phyloP scores from a whole-genome alignment of 2,329 filamentous ascomycete genomes.

The Pseudocercospora musae region DNA sequence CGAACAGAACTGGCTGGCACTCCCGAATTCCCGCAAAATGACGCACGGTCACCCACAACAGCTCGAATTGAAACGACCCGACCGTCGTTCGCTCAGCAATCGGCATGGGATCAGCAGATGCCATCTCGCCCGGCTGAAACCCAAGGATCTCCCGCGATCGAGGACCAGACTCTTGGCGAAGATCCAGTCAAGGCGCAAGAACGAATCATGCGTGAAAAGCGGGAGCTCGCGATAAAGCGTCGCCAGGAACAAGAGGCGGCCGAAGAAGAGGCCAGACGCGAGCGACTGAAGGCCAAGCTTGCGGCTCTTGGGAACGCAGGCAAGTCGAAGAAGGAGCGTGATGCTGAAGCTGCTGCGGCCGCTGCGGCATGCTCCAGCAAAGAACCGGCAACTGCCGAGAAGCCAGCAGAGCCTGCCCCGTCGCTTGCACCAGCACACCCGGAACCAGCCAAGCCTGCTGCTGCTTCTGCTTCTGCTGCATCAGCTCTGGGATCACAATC shows the following conservation, averaged over 20 bases:
- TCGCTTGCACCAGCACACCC: slow-evolving; percentile 6
- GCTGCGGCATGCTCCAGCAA: slow-evolving; percentile 17
- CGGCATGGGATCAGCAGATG: slow-evolving; percentile 35
- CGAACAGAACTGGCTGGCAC: slow-evolving; percentile 38
- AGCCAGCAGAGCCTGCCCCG: slow-evolving; percentile 12
- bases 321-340: slow-evolving; percentile 35
- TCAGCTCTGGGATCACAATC: slow-evolving; percentile 19
- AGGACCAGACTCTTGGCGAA: slow-evolving; percentile 44
- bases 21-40: slow-evolving; percentile 11
- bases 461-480: slow-evolving; percentile 15
- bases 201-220: slow-evolving; percentile 46
- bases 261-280: slow-evolving; percentile 29
- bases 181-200: slow-evolving; percentile 63
- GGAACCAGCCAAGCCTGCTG: slow-evolving; percentile 19
- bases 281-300: slow-evolving; percentile 33
- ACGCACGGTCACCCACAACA: slow-evolving; percentile 18
- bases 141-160: slow-evolving; percentile 6
- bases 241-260: slow-evolving; percentile 31
- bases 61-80: slow-evolving; percentile 18
- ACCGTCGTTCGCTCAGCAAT: slow-evolving; percentile 30
- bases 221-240: slow-evolving; percentile 31
- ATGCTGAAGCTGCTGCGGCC: slow-evolving; percentile 32
- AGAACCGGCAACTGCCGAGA: slow-evolving; percentile 10
- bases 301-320: slow-evolving; percentile 35
- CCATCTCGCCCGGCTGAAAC: slow-evolving; percentile 22